Base-by-base conservation (phyloP, 75 land plant species). In the Larix kaempferi region DNA sequence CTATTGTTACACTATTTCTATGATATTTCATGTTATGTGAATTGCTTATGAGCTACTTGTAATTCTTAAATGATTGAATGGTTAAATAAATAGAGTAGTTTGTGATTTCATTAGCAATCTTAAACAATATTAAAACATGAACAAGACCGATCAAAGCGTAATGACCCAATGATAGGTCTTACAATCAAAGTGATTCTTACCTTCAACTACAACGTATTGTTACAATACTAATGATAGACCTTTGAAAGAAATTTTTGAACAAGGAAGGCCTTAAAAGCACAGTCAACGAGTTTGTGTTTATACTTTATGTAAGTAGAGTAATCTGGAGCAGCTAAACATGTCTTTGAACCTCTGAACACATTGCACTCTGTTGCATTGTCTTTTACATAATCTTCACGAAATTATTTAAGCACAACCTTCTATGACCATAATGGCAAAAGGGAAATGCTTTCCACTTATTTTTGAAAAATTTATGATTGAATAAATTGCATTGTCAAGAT, bases 351-450 rank as follows among this genome's bases (percentile, higher is more conserved):
- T 35, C 82, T 82, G 35, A 82, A 82, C 26, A 82, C 63, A 56
- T 82, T 82, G 67, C 84, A 82, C 1, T 44, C 63, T 29, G 79
- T 63, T 56, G 60, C 76, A 59, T 76, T 76, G 59, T 21, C n/a
- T 57, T 33, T 39, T 14, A 35, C 77, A 27, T 58, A 81, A 39
- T 15, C 76, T 11, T 63, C 83, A 21, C 84, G 82, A 60, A 80
- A 54, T 3, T 19, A 21, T 37, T 58, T 80, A 23, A 82, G 23
- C 26, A 80, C 74, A 37, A 55, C 35, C 41, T 80, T 79, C 77
- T 80, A 71, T 52, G 84, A 82, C 37, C 60, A 76, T 49, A 80
- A 44, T 44, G 84, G 84, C 39, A 82, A 14, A 64, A 27, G 15
- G 27, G 7, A 37, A 64, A 64, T 33, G 67, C 19, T 33, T 35